Evolutionary conservation across 257 asterid species (phyloP), one percentile per base, ranked within the genome.

Genomic region (Plantago ovata): DNA sequence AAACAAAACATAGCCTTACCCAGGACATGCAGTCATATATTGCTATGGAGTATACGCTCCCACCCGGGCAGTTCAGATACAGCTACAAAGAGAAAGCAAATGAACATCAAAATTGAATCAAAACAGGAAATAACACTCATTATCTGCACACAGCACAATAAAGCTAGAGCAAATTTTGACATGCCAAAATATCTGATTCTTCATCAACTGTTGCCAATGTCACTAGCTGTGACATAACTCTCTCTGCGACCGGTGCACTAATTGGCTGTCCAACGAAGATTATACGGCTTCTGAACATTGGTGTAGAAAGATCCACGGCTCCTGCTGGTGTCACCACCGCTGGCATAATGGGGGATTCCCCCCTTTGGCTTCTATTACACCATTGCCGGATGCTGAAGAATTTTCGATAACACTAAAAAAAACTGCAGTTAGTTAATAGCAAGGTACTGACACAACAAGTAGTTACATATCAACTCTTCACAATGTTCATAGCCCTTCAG

Each of bases 11-110:
- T 61, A 61, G 57, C 44, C 92, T 72, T 84, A 93, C 99, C 97
- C 99, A 93, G 42, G 97, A 89, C 97, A 93, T 84, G 84, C 99
- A 93, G 75, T 93, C 99, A 77, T 89, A 93, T 70, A 93, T 89
- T 42, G 94, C 99, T 77, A 93, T 64, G 57, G 95, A 81, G 77
- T 89, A 93, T 38, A 87, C 75, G 76, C 95, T 89, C 62, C 96
- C 99, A 55, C 96, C 99, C 1, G 95, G 95, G 84, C 99, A 85
- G 73, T 93, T 93, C 68, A 93, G 79, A 72, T 89, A 93, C 10
- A 93, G 72, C 98, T 93, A 75, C 44, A 79, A 53, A 52, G 56
- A 51, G n/a, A 49, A 21, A 61, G 40, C n/a, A 69, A 38, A 44
- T 20, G 58, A 3, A 46, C 58, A 13, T 52, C 70, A 58, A 13